Base-by-base conservation (phyloP, 2,329 filamentous ascomycete genomes). In the Cladosporium oxysporum region DNA sequence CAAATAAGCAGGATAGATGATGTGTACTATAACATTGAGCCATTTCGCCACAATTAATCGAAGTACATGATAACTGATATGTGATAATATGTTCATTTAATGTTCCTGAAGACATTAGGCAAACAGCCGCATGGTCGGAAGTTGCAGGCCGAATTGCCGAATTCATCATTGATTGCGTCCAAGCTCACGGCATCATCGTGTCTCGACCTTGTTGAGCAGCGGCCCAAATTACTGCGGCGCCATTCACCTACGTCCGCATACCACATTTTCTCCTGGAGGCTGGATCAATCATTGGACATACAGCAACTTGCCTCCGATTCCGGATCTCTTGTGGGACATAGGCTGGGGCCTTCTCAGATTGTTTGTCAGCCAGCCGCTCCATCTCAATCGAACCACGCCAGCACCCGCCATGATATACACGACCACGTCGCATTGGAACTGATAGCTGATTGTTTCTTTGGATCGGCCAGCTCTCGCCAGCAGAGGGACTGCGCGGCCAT, bases 1-100 rank as follows among this genome's bases (percentile, higher is more conserved):
- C 11, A n/a, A 44, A 35, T 29, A 31, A 50, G 29, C 29, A 62
- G 49, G 47, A 61, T 62, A 62, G 60, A 62, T 55, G 49, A 62
- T 53, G 18, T 62, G 60, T 62, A 62, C 21, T 11, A 62, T 55
- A 62, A 55, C 41, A 47, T 21, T 10, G 18, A n/a, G 23, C 21
- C 57, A 47, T 47, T 18, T 44, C 2, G 18, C 11, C 21, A 31
- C 52, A 33, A 10, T 31, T 18, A 31, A 12, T 5, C 11, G 23
- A n/a, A 33, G 26, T 55, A 55, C 18, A 33, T 21, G 2, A n/a
- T 1, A 29, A 23, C 18, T 55, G 16, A 33, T 55, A 55, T 18
- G 28, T 33, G 16, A 12, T 31, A 33, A 18, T 11, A 52, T 29
- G 3, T 12, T n/a, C 3, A 23, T 21, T 11, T 11, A 47, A 11